These are phyloP conservation scores for Aspergillus kassunensis DNA, from an alignment of 495 filamentous ascomycete species.

Conservation along the genomic window DNA sequence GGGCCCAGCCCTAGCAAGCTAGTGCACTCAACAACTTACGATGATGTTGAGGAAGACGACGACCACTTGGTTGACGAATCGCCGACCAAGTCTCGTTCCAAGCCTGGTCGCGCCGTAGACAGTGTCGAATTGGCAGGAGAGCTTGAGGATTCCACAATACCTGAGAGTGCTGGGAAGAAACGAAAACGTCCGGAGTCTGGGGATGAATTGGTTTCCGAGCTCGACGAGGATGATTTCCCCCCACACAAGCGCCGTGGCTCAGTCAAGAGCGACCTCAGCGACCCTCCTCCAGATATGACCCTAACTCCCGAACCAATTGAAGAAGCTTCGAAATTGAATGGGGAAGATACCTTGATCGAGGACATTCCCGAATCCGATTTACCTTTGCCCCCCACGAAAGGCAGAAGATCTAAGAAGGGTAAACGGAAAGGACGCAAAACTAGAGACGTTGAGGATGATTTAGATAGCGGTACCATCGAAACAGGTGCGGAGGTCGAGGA, in stretches of 20 bases:
- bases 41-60: constrained; percentile 41
- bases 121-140: constrained; percentile 25
- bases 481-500: constrained; percentile 32
- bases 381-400: constrained; percentile 26
- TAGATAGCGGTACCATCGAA: constrained; percentile 25
- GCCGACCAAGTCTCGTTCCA: constrained; percentile 39
- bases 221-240: constrained; percentile 43
- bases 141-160: constrained; percentile 30
- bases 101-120: constrained; percentile 27
- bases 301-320: constrained; percentile 35
- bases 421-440: constrained; percentile 43
- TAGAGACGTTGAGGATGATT: constrained; percentile 37
- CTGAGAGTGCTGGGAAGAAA: constrained; percentile 39
- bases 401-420: constrained; percentile 41
- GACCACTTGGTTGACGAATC: constrained; percentile 37
- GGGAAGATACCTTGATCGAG: constrained; percentile 36
- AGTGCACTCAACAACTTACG: constrained; percentile 45
- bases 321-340: constrained; percentile 29
- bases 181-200: constrained; percentile 44
- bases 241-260: constrained; percentile 43
- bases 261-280: constrained; percentile 42
- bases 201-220: constrained; percentile 38
- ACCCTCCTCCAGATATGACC: constrained; percentile 30
- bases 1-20: constrained; percentile 68
- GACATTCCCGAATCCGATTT: constrained; percentile 37